Evolutionary conservation across 2,329 filamentous ascomycete species (phyloP), one percentile per base, ranked within the genome.

Genomic region (Trichoderma sp.): DNA sequence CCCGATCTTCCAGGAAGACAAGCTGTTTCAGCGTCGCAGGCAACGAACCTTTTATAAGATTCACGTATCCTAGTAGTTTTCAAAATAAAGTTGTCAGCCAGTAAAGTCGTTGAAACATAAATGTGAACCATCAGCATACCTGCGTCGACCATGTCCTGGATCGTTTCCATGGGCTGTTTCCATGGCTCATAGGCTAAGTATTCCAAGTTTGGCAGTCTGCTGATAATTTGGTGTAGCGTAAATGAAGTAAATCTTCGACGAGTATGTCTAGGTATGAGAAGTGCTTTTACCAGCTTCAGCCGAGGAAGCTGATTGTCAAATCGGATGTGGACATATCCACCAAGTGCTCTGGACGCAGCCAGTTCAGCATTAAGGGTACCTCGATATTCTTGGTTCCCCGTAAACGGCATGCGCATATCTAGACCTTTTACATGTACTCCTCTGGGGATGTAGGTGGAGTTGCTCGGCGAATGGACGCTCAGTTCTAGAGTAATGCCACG

Each of bases 381-480:
- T 24, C 56, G 33, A 40, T 37, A 33, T 14, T 13, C 27, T 5
- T 3, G 19, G 5, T 33, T 31, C 19, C 13, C n/a, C 13, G 4
- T 16, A 27, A 43, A 58, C 14, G 53, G 37, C 53, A 31, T 3
- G 31, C 27, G 53, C 19, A 24, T 49, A 10, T 66, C 63, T 29
- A 66, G 53, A 8, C 33, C 56, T 37, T 27, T 43, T 19, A 33
- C 64, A 40, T 59, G 56, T 8, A 68, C 24, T 37, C 64, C 56
- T 60, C 43, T 52, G 40, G 3, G 33, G 43, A 53, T n/a, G 57
- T 59, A 68, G 16, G 37, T 53, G 13, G 64, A 49, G 56, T 68
- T 56, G 16, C 64, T 68, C 10, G 64, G 64, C 11, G 64, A 68
- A 60, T 68, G 64, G 7, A 68, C 29, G 13, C 64, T 68, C 29